Conservation (phyloP, 2,329 filamentous ascomycete genomes). For the Apiospora hydei region DNA sequence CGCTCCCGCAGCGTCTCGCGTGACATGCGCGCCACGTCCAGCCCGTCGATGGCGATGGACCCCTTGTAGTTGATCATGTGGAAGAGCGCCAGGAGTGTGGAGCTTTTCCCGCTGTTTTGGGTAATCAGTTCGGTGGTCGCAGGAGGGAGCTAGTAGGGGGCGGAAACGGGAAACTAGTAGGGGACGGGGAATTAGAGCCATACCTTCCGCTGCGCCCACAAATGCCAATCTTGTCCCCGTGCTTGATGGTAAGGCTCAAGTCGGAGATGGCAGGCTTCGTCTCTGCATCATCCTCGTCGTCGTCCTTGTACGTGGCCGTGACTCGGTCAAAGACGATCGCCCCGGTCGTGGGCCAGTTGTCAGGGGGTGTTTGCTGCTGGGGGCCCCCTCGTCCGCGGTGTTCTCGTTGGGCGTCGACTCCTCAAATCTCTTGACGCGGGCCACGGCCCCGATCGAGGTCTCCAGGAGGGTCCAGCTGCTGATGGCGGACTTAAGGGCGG, state of each 20-base stretch:
- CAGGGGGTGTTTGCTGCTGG: not conserved
- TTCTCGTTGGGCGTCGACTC: constrained; percentile 17
- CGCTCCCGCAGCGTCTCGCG: constrained; percentile 20
- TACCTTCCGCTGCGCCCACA: constrained; percentile 44
- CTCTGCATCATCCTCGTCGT: not conserved
- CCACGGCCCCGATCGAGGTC: constrained; percentile 27
- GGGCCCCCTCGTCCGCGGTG: not conserved
- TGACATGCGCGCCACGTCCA: constrained; percentile 14
- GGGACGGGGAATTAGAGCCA: not conserved
- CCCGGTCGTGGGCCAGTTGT: constrained; percentile 22
- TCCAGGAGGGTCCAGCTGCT: constrained; percentile 25
- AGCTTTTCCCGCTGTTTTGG: constrained; percentile 18
- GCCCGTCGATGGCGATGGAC: constrained; percentile 24
- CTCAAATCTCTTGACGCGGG: constrained; percentile 25
- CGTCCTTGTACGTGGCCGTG: constrained; percentile 21
- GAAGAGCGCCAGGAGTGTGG: constrained; percentile 17
- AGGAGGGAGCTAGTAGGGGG: not conserved
- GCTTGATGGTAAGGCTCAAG: constrained; percentile 29
- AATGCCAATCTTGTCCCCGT: constrained; percentile 43
- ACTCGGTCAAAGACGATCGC: constrained; percentile 17
- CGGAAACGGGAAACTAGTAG: not conserved
- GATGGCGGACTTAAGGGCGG: constrained; percentile 20
- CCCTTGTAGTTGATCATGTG: constrained; percentile 22
- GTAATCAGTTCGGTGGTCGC: not conserved
- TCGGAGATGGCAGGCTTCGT: constrained; percentile 5